phyloP scores from a whole-genome alignment of 495 filamentous ascomycete species.

The Aspergillus sparsus region DNA sequence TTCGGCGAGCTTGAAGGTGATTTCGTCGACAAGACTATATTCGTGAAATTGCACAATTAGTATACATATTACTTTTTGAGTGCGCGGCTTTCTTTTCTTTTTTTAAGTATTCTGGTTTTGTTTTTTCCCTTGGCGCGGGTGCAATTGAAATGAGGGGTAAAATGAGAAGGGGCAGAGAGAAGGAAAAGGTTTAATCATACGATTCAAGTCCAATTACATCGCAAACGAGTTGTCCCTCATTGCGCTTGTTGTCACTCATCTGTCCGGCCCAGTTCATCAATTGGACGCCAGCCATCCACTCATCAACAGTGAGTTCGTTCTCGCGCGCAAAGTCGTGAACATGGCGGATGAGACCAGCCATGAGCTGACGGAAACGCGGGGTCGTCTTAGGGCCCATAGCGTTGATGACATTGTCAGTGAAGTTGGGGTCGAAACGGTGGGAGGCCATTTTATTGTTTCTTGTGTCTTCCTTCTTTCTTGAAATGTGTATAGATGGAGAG shows the following conservation, averaged over 20 bases:
- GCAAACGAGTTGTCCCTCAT: constrained; percentile 71
- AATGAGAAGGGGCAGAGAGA: constrained; percentile 1
- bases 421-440: constrained; percentile 55
- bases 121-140: too few species aligned
- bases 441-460: constrained; percentile 33
- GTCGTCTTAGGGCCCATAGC: constrained; percentile 67
- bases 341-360: constrained; percentile 45
- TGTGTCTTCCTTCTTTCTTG: background rate
- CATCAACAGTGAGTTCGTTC: constrained; percentile 49
- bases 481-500: constrained; percentile 1
- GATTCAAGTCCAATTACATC: constrained; percentile 75
- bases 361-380: constrained; percentile 52
- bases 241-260: constrained; percentile 69
- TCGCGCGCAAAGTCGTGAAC: constrained; percentile 53
- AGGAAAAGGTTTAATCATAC: constrained; percentile 29
- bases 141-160: background rate
- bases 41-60: background rate
- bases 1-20: constrained; percentile 64
- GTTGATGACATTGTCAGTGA: constrained; percentile 70
- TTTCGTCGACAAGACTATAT: constrained; percentile 67
- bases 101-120: constrained; percentile 1
- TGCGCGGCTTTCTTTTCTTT: background rate
- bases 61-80: too few species aligned
- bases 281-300: constrained; percentile 48
- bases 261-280: constrained; percentile 72